Base-by-base conservation (phyloP, 306 rosid genomes). In the Psophocarpus tetragonolobus region DNA sequence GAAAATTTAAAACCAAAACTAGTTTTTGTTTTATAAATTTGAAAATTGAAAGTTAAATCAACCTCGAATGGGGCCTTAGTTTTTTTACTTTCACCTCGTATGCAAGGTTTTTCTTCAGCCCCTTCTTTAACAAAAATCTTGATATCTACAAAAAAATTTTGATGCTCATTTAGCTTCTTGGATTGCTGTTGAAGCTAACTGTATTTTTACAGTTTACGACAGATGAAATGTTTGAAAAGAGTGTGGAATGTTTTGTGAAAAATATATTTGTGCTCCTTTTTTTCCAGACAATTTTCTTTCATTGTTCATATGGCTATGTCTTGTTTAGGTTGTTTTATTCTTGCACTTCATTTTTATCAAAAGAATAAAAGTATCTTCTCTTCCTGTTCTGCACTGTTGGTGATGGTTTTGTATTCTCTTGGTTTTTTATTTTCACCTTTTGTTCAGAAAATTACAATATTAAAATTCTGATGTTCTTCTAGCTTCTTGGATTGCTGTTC, bases 201-300 rank as follows among this genome's bases (percentile, higher is more conserved):
- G 78, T 74, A 47, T n/a, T 68, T 81, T 26, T 82, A 63, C 87
- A 94, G 98, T 78, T 80, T 66, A 57, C 79, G n/a, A n/a, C n/a
- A n/a, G n/a, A n/a, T n/a, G n/a, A n/a, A n/a, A n/a, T n/a, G n/a
- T n/a, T 72, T 68, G 13, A 57, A 66, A 41, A 71, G 78, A 66
- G 42, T 17, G 35, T 21, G 3, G 38, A 48, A 77, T 73, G 70
- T 57, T 57, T 73, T 75, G 39, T 60, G 50, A 73, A 71, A 20
- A 15, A 33, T 14, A 68, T 24, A 6, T 29, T 70, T 61, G 26
- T 29, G 27, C 51, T 38, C 44, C 17, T 8, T 24, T 41, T 27
- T 30, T 18, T 9, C 60, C 13, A n/a, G 21, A 36, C 4, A 21
- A 33, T 54, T 74, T 54, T 74, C 5, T 64, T 53, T 17, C 33